Evolutionary conservation across 78 protist species (phyloP), one percentile per base, ranked within the genome.

Genomic region (Pigoraptor vietnamica): DNA sequence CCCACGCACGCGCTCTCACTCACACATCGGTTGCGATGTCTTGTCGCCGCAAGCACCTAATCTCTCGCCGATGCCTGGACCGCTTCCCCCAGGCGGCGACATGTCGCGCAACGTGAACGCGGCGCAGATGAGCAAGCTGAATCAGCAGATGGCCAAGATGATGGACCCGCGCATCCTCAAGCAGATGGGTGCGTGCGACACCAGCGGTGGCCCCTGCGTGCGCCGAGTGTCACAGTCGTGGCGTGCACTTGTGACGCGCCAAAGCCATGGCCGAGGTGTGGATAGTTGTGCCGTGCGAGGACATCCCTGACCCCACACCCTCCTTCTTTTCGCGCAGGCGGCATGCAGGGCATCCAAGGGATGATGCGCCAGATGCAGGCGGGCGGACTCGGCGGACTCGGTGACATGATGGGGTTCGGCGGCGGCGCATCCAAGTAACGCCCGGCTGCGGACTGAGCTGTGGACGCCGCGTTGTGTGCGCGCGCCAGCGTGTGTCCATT

Each of bases 81-180:
- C n/a, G n/a, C n/a, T n/a, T n/a, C n/a, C n/a, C n/a, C n/a, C n/a
- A n/a, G n/a, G 35, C n/a, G 84, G 84, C 35, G 84, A 81, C 29
- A 91, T 86, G 88, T 86, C 81, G 40, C 90, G 82, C 40, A 88
- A 87, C 33, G n/a, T 1, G n/a, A 0, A 0, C 0, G 55, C 92
- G 21, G 87, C 33, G 89, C 37, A 40, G 40, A 93, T 94, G 93
- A 39, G 23, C 32, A 88, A 92, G 92, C 87, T 97, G 95, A 48
- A 93, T 40, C 87, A 83, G 88, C 93, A 95, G 89, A 91, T 99
- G 67, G 87, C 93, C 32, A 93, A 91, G 84, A 91, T 94, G 96
- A 91, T 98, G 35, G 95, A 96, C 90, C 98, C 97, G 33, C 92
- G 91, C 89, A 89, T 97, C 91, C 94, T 98, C 87, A 81, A 94